Base-by-base conservation (phyloP, 495 filamentous ascomycete species). In the Daldinia loculata region DNA sequence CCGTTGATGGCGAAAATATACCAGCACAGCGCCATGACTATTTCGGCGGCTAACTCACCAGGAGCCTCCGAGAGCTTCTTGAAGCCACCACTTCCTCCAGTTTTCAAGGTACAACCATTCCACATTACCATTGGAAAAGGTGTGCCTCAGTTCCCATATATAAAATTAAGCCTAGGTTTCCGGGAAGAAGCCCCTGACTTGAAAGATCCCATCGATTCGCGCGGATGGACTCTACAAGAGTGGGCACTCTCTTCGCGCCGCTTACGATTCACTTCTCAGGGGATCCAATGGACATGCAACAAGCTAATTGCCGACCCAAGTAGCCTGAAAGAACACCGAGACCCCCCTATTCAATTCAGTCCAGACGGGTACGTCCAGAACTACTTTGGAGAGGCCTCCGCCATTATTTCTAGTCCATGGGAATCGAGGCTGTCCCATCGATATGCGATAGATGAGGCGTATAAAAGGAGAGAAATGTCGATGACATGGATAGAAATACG, bases 401-500 rank as follows among this genome's bases (percentile, higher is more conserved):
- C 56, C 11, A 59, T 59, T n/a, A 41, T 41, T 17, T 59, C 56
- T 27, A 41, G 9, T 26, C 34, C 30, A 5, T 53, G 50, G 50
- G 56, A 59, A 22, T 59, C 34, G 22, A 29, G 19, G 2, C 36
- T 59, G 12, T 41, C 56, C 2, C 19, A 59, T 41, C 26, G 15
- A 34, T 59, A 59, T 6, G 34, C 14, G 14, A 34, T 59, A 22
- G 56, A 59, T 26, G 56, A 59, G 29, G 17, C 56, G 5, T 41
- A 59, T 15, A 59, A 59, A 34, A 27, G 56, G 34, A 59, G 30
- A 59, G 56, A 59, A 34, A 27, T 41, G 32, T 39, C 56, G 14
- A 59, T 29, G 36, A 59, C 22, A n/a, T 59, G 56, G 56, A 27
- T 59, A 59, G 56, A 59, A 36, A 41, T 59, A 59, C 56, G 56